These are phyloP conservation scores for Colletotrichum sp. DNA, from an alignment of 2,329 filamentous ascomycete genomes.

Conservation along the genomic window DNA sequence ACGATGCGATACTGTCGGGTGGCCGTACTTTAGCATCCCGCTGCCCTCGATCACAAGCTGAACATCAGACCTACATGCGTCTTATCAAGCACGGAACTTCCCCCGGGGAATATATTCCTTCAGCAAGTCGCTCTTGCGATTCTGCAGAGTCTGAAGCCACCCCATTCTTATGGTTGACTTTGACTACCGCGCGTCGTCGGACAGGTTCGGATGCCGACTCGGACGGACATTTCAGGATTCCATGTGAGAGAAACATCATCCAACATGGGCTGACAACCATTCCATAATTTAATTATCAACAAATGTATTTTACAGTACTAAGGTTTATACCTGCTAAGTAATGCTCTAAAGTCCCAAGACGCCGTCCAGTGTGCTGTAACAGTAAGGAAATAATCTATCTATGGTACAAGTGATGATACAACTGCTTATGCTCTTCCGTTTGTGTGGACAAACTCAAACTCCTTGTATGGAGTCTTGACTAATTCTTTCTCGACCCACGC, in stretches of 20 bases:
- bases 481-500: slow-evolving; percentile 41
- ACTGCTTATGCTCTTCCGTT: not conserved
- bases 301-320: not conserved
- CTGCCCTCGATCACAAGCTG: not conserved
- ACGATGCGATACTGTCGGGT: not conserved
- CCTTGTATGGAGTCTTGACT: slow-evolving; percentile 28
- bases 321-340: not conserved
- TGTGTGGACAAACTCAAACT: slow-evolving; percentile 29
- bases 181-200: not conserved
- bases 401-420: not conserved
- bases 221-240: not conserved
- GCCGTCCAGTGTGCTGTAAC: not conserved
- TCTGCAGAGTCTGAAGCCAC: not conserved
- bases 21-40: accelerated
- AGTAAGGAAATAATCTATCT: not conserved
- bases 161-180: not conserved
- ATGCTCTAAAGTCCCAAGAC: not conserved
- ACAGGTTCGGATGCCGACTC: not conserved
- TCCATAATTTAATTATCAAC: not conserved
- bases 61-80: not conserved
- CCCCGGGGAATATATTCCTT: accelerated
- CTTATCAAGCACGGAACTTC: not conserved
- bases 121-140: not conserved
- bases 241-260: accelerated
- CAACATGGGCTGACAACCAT: accelerated